Percentiles rank a stretch among this genome's conserved stretches.
Evolutionary conservation across 768 basidiomycete genomes (phyloP).

Genomic region (Coprinellus micaceus): DNA sequence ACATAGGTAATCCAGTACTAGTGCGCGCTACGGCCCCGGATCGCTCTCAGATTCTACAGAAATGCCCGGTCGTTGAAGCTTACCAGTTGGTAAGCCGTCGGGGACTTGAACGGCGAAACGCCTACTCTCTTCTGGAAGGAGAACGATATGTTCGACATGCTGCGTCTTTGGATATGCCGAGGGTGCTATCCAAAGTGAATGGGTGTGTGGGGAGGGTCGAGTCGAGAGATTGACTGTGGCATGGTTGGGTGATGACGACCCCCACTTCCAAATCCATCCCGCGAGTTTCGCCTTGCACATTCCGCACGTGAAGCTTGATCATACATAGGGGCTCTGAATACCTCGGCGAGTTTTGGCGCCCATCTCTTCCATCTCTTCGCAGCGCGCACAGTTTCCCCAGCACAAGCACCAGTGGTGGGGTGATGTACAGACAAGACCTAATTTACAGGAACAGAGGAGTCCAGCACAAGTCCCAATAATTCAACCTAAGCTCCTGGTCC

Average conservation of each 20-base stretch:
- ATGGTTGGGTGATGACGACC: not conserved
- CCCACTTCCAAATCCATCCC: constrained; percentile 1
- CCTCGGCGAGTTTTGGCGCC: no score
- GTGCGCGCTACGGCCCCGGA: constrained; percentile 42
- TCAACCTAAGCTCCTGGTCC: constrained; percentile 22
- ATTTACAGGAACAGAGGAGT: constrained; percentile 8
- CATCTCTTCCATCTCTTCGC: no score
- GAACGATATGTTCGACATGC: constrained; percentile 3
- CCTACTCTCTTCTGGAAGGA: not conserved
- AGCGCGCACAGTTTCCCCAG: no score
- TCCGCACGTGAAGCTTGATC: no score
- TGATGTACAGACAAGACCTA: not conserved
- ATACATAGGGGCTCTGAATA: no score
- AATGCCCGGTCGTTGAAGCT: constrained; percentile 8
- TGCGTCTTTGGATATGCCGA: no score
- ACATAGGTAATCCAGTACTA: constrained; percentile 75
- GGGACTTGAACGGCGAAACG: constrained; percentile 10
- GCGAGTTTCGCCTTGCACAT: no score
- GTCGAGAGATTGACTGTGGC: no score
- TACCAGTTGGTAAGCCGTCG: constrained; percentile 46
- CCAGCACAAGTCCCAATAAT: not conserved
- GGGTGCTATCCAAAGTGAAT: no score
- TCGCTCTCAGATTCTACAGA: not conserved
- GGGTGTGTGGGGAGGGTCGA: not conserved
- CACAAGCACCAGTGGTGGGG: no score